Evolutionary conservation across 345 rosid genomes (phyloP), one percentile per base, ranked within the genome.

Genomic region (Noccaea bulbosa): DNA sequence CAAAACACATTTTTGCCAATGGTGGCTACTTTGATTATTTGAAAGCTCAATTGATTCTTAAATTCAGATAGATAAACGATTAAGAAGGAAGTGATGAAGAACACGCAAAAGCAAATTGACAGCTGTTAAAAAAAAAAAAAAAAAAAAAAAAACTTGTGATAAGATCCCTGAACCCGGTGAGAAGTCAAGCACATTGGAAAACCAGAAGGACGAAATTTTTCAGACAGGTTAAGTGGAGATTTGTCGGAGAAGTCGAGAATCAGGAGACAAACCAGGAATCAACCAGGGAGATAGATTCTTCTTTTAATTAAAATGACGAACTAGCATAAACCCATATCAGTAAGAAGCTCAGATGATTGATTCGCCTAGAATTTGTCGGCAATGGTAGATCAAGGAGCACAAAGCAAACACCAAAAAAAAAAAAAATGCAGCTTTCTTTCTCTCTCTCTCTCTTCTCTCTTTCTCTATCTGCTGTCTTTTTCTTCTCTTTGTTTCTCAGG

Each of bases 301-400:
- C 71, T 55, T 16, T 60, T 52, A 33, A 47, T 11, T 11, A 45
- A 68, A 34, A 60, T 51, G 57, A 61, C 37, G 59, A 67, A 63
- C 55, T 38, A 59, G 35, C 65, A 68, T 51, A 55, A 30, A 49
- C 82, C 78, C 84, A 80, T 70, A 69, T n/a, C 15, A 39, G 48
- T 37, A 62, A 39, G 11, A 63, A 75, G 63, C 70, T 62, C 24
- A 52, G 30, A 27, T 27, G 30, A 27, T 27, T 67, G 34, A 43
- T 60, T 58, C 40, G 33, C 63, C 62, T 60, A 37, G 67, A 46
- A 59, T 56, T 65, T 73, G 81, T 72, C 77, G 69, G 72, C 48
- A 61, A 49, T 72, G 74, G 78, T 72, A 81, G 85, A 85, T 84
- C 89, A 84, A 74, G 76, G 30, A 73, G 38, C 53, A 34, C 38